Percentiles rank a stretch among this genome's conserved stretches.
These are phyloP conservation scores for Debaryomyces robertsiae DNA, from an alignment of 1,139 yeast genomes.

Conservation along the genomic window DNA sequence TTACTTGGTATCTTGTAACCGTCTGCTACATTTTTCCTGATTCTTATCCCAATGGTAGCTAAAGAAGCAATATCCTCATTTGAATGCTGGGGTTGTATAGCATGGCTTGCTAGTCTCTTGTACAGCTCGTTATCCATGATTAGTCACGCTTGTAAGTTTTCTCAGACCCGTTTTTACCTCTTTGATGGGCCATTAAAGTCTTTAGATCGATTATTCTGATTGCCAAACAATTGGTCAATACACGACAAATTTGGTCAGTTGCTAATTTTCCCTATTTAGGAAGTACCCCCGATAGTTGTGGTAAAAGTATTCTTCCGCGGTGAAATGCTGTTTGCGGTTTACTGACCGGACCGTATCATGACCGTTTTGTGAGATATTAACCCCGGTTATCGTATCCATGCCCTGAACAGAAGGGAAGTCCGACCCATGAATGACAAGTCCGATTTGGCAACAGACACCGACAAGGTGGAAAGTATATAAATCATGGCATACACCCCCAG, in stretches of 20 bases:
- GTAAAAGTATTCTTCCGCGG: slow-evolving; percentile 1
- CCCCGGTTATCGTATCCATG: neutral
- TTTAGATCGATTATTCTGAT: too few species aligned
- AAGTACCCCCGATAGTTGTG: neutral
- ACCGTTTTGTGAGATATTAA: neutral
- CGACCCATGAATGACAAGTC: slow-evolving; percentile 2
- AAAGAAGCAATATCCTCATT: slow-evolving; percentile 34
- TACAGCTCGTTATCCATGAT: slow-evolving; percentile 7
- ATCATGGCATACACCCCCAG: neutral
- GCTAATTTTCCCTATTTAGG: slow-evolving; percentile 4
- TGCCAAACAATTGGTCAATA: neutral
- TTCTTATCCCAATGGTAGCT: slow-evolving; percentile 67
- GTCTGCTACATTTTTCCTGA: slow-evolving; percentile 65
- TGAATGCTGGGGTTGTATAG: slow-evolving; percentile 14
- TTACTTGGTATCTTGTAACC: slow-evolving; percentile 49
- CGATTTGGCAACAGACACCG: slow-evolving; percentile 7
- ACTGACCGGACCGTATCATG: neutral
- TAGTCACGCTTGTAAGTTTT: too few species aligned
- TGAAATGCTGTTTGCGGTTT: slow-evolving; percentile 1
- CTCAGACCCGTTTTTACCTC: too few species aligned
- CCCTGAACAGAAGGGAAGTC: neutral
- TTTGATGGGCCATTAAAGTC: neutral
- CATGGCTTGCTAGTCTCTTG: slow-evolving; percentile 26
- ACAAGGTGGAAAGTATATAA: slow-evolving; percentile 3
- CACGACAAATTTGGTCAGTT: neutral